Evolutionary conservation across 768 basidiomycete species (phyloP).

Genomic region (Macrocybe gigantea): DNA sequence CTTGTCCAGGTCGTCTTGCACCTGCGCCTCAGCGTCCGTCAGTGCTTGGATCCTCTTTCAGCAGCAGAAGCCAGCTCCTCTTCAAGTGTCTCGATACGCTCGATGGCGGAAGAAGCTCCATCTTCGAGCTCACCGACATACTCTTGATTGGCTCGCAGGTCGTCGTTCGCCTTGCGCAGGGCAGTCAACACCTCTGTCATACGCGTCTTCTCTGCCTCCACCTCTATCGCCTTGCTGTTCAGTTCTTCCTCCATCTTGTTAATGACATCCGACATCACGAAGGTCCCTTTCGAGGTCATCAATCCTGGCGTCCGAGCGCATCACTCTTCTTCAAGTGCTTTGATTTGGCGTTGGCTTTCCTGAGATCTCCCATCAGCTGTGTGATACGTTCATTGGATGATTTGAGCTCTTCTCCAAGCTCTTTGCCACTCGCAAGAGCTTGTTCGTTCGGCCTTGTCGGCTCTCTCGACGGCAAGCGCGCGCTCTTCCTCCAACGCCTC

Average conservation of each 20-base stretch:
- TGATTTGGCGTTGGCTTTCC: conserved; percentile 54
- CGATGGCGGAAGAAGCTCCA: conserved; percentile 44
- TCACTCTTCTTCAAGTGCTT: conserved; percentile 56
- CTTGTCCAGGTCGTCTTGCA: conserved; percentile 40
- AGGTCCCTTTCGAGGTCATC: conserved; percentile 54
- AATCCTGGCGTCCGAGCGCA: conserved; percentile 42
- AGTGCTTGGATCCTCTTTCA: conserved; percentile 37
- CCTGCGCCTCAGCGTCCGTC: conserved; percentile 39
- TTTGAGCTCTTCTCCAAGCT: conserved; percentile 61
- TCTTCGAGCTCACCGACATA: conserved; percentile 59
- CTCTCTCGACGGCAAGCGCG: conserved; percentile 52
- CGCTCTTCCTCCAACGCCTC: conserved; percentile 43
- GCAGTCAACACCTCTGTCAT: conserved; percentile 27
- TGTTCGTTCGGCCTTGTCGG: conserved; percentile 59
- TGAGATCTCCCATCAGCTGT: conserved; percentile 50
- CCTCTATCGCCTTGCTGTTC: conserved; percentile 27
- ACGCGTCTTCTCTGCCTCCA: conserved; percentile 22
- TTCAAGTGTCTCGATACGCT: conserved; percentile 52
- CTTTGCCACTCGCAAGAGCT: conserved; percentile 57
- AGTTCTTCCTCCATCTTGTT: conserved; percentile 41
- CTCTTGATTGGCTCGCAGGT: conserved; percentile 41
- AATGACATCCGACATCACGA: conserved; percentile 39
- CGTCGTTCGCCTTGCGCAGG: conserved; percentile 32
- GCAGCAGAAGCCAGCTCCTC: conserved; percentile 42
- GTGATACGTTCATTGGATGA: conserved; percentile 60